Evolutionary conservation across 169 alveolate species (phyloP), one percentile per base, ranked within the genome.

Genomic region (Babesia gibsoni): DNA sequence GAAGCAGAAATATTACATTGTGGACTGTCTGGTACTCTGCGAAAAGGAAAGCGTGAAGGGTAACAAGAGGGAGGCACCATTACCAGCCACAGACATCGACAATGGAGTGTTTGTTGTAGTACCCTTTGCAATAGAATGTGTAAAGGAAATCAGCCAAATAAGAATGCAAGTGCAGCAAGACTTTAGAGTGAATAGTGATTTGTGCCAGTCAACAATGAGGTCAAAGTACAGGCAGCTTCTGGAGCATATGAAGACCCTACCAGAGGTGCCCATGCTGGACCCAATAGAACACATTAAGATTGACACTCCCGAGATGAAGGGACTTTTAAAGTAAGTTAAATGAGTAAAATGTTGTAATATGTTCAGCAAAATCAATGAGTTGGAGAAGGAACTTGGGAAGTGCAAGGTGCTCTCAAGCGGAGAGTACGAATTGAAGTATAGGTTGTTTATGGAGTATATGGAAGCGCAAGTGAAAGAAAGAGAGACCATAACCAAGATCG

Each of bases 261-360:
- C 77, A 7, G 84, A 79, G 35, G 29, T 87, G 59, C 96, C 95
- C 18, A 67, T 86, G 50, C 73, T 96, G 70, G 96, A 96, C 73
- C 98, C 99, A 0, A 81, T 93, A n/a, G 90, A 92, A 50, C 98
- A 96, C 70, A 91, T 96, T 91, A 90, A 90, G 65, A 91, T 96
- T n/a, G 88, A 80, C 43, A 90, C 90, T 43, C 88, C 83, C 9
- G 89, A 88, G 20, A 63, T 90, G 29, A 67, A 66, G 42, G 74
- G 58, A 35, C 36, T 83, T 33, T 50, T 83, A 32, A 80, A 77
- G 41, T 80, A 88, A 45, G 50, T 74, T 20, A n/a, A 18, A n/a
- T 2, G 25, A 22, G 46, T 16, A 57, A 27, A 29, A 4, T 8
- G 9, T 18, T 64, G 4, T 30, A 65, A 18, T 36, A 23, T 3